Conservation (phyloP, 768 basidiomycete species). For the Termitomyces sp. region DNA sequence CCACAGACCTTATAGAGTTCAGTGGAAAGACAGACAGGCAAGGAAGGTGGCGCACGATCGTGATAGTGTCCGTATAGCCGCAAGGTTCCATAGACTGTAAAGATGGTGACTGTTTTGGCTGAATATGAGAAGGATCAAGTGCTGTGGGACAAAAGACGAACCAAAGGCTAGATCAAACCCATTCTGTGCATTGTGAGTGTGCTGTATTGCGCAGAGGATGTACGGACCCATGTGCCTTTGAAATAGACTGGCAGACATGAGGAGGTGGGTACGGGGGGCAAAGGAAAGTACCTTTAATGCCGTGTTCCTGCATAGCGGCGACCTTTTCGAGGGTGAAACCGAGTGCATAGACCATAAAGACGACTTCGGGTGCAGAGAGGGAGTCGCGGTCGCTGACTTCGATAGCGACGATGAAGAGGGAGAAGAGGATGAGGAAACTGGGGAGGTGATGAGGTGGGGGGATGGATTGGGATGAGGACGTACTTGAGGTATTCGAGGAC, state of each 20-base stretch:
- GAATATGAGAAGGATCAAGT: not conserved
- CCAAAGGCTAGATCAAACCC: slow-evolving; percentile 92
- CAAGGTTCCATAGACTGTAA: slow-evolving; percentile 67
- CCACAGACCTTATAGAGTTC: slow-evolving; percentile 44
- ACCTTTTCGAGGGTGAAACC: slow-evolving; percentile 91
- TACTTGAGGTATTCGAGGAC: slow-evolving; percentile 89
- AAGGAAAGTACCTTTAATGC: slow-evolving; percentile 62
- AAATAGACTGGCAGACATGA: slow-evolving; percentile 54
- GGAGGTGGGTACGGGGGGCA: not conserved
- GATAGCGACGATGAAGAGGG: slow-evolving; percentile 74
- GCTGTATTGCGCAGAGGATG: not conserved
- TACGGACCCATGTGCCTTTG: slow-evolving; percentile 75
- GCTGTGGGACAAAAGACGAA: slow-evolving; percentile 22
- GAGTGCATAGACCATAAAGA: slow-evolving; percentile 74
- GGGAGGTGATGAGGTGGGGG: slow-evolving; percentile 3
- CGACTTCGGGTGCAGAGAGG: slow-evolving; percentile 60
- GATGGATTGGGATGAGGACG: slow-evolving; percentile 1
- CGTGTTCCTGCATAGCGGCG: slow-evolving; percentile 94
- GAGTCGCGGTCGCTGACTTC: slow-evolving; percentile 58
- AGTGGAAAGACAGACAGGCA: not conserved
- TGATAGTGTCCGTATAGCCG: slow-evolving; percentile 75
- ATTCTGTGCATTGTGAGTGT: slow-evolving; percentile 41
- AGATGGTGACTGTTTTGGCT: slow-evolving; percentile 59
- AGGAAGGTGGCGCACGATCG: slow-evolving; percentile 37
- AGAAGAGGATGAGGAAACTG: slow-evolving; percentile 77